A percentile compares a stretch with the other conserved stretches of the same genome.
These are phyloP conservation scores for Peronospora belbahrii DNA, from an alignment of 352 stramenopile genomes.

Conservation along the genomic window DNA sequence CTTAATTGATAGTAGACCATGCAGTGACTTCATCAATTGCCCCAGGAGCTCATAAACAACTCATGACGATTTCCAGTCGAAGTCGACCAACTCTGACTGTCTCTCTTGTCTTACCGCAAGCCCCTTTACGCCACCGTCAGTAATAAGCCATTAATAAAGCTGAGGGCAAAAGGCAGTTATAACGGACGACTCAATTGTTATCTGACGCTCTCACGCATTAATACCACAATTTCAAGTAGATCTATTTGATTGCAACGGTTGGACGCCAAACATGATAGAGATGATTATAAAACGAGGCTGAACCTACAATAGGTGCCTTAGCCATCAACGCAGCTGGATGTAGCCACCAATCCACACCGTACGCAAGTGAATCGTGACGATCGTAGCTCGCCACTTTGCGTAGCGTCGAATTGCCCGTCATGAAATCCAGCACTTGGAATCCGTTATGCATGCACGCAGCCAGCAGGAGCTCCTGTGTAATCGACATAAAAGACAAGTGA, in stretches of 20 bases:
- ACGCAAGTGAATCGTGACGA: constrained; percentile 68
- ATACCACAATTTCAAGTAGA: constrained; percentile 10
- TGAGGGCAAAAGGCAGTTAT: background rate
- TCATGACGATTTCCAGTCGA: no score
- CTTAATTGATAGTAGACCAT: no score
- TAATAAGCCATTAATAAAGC: constrained; percentile 1
- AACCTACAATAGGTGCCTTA: constrained; percentile 45
- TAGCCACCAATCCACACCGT: constrained; percentile 79
- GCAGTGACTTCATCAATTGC: no score
- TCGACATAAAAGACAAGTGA: background rate
- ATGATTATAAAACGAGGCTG: constrained; percentile 80
- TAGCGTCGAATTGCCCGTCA: constrained; percentile 7
- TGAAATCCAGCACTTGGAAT: constrained; percentile 61
- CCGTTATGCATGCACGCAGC: constrained; percentile 83
- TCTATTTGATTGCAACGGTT: background rate
- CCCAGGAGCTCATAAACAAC: no score
- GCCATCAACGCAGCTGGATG: constrained; percentile 31
- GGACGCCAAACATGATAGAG: constrained; percentile 65
- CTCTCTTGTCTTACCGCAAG: constrained; percentile 5
- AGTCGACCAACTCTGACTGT: background rate
- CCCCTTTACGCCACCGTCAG: constrained; percentile 8
- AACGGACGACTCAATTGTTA: no score
- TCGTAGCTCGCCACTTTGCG: constrained; percentile 34
- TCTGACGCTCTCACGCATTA: background rate
- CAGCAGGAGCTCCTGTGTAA: constrained; percentile 49